Conservation (phyloP, 139 green algal species). For the Eudorina sp. region DNA sequence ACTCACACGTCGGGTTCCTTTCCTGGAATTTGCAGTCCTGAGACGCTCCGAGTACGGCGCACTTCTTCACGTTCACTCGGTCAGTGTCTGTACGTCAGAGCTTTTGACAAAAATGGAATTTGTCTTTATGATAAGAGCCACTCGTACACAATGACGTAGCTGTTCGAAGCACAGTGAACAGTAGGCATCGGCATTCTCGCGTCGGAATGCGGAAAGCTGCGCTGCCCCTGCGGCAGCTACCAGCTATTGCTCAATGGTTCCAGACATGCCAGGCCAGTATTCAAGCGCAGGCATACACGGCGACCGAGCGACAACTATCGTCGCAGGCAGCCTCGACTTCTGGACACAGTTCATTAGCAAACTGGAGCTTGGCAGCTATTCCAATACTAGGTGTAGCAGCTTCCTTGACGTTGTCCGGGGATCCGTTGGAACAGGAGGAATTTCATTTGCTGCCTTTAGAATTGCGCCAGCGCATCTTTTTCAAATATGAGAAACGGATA, state of each 20-base stretch:
- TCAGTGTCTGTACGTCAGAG: no score
- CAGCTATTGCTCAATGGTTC: neutral
- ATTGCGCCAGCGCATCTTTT: slow-evolving; percentile 70
- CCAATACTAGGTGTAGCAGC: neutral
- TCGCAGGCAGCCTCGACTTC: slow-evolving; percentile 17
- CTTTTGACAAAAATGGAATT: no score
- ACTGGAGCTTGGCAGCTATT: neutral
- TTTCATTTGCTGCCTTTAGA: slow-evolving; percentile 59
- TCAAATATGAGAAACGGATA: slow-evolving; percentile 86
- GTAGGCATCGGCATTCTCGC: no score
- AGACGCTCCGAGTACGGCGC: no score
- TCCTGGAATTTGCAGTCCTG: no score
- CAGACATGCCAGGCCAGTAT: neutral
- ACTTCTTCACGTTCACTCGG: no score
- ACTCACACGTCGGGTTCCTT: no score
- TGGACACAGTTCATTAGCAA: neutral
- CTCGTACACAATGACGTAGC: no score
- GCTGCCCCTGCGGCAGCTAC: neutral
- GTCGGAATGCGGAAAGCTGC: neutral
- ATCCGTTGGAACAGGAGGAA: neutral
- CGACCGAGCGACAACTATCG: slow-evolving; percentile 26
- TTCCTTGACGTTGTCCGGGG: neutral
- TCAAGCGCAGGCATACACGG: neutral
- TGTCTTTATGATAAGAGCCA: no score
- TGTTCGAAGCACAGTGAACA: no score